phyloP scores from a whole-genome alignment of 1,284 basidiomycete genomes.

The Fomitopsis pinicola region DNA sequence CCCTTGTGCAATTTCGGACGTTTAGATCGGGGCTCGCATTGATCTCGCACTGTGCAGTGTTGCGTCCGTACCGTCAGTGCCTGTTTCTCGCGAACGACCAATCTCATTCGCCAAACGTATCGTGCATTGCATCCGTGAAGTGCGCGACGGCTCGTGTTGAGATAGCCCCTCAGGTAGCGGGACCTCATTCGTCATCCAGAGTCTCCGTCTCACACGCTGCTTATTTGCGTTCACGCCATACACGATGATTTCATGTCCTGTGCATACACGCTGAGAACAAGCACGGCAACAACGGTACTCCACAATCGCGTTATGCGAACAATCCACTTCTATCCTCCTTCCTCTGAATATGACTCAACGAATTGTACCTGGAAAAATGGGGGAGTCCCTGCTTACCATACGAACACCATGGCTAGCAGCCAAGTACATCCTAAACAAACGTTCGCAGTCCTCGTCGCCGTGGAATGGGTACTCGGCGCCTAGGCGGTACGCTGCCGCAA shows the following conservation, averaged over 20 bases:
- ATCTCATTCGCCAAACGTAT: not conserved
- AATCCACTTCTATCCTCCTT: slow-evolving; percentile 18
- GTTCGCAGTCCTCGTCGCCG: slow-evolving; percentile 36
- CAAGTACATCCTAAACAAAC: slow-evolving; percentile 46
- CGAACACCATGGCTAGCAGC: slow-evolving; percentile 33
- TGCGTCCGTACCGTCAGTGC: too few relatives aligned
- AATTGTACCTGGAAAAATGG: not conserved
- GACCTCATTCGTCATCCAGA: not conserved
- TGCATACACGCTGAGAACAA: not conserved
- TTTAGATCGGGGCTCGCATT: not conserved
- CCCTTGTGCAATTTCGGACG: not conserved
- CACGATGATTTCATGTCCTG: not conserved
- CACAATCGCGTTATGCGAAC: slow-evolving; percentile 4
- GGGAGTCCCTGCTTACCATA: slow-evolving; percentile 23
- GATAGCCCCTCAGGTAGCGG: not conserved
- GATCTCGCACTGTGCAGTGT: too few relatives aligned
- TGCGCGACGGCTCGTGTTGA: not conserved
- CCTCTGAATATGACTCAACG: slow-evolving; percentile 5
- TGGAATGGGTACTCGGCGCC: slow-evolving; percentile 48
- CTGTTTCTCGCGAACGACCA: too few relatives aligned
- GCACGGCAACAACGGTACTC: too few relatives aligned
- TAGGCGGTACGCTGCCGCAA: slow-evolving; percentile 54
- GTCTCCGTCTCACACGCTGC: not conserved
- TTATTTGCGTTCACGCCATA: not conserved
- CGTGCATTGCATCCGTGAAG: not conserved